Evolutionary conservation across 495 filamentous ascomycete species (phyloP).

Genomic region (Clavariopsis aquatica): DNA sequence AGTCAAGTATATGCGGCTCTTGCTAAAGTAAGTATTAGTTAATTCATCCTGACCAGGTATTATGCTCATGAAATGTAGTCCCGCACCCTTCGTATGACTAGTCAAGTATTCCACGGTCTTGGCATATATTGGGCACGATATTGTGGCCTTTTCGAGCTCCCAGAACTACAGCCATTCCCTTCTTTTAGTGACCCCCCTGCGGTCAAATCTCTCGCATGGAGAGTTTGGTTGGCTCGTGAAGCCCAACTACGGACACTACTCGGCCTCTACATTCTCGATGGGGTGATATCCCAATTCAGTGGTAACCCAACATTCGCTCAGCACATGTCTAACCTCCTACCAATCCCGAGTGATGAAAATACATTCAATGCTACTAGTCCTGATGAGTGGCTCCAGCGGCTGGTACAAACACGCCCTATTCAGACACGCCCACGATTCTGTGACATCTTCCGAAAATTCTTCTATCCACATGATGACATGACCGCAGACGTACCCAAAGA

Average conservation of each 20-base stretch:
- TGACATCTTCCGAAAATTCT: constrained; percentile 16
- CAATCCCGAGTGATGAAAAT: constrained; percentile 11
- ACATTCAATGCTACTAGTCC: constrained; percentile 5
- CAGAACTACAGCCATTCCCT: not conserved
- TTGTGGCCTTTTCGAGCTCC: constrained; percentile 7
- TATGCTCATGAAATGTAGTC: not conserved
- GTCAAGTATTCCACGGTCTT: constrained; percentile 10
- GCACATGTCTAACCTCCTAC: constrained; percentile 13
- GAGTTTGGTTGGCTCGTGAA: constrained; percentile 6
- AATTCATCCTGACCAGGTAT: not conserved
- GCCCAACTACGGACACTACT: constrained; percentile 7
- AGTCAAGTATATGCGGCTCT: constrained; percentile 7
- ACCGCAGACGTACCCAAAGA: constrained; percentile 1
- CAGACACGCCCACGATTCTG: constrained; percentile 11
- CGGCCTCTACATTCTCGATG: constrained; percentile 15
- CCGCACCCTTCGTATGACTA: constrained; percentile 6
- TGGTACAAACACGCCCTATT: not conserved
- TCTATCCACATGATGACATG: constrained; percentile 5
- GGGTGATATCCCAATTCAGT: constrained; percentile 13
- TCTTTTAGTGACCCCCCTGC: constrained; percentile 5
- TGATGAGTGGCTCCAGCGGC: constrained; percentile 6
- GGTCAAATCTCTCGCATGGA: constrained; percentile 9
- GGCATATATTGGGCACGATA: constrained; percentile 12
- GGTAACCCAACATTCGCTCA: constrained; percentile 16
- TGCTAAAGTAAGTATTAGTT: not conserved